Evolutionary conservation across 2,329 filamentous ascomycete species (phyloP), one percentile per base, ranked within the genome.

Genomic region (Microascus cirrosus): DNA sequence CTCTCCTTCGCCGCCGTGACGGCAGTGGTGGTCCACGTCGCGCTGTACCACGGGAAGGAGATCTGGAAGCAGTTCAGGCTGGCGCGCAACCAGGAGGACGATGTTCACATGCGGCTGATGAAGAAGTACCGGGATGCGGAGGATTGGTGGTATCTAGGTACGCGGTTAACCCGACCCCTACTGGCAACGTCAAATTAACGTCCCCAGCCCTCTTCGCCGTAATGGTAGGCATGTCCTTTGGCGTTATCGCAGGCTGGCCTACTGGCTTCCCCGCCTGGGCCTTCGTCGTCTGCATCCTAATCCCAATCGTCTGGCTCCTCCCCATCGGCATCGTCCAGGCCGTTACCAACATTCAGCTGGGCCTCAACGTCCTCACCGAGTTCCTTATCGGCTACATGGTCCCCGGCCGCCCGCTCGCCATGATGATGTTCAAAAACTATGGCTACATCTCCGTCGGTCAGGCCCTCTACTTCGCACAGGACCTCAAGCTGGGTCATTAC

Each of bases 391-490:
- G 86, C 6, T 89, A 89, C 69, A 85, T 89, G 76, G 79, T 86
- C 55, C 86, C 86, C 0, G 86, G 86, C 28, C 78, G 78, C 2
- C 86, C 86, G 1, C 75, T 89, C 60, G 85, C 85, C 54, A 85
- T 89, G 78, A 90, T 90, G 85, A 79, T 89, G 72, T 89, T 89
- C 74, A 89, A 89, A 70, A 87, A 84, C 61, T 89, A 86, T 64
- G 83, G 84, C 55, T 87, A 86, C 66, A 80, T 87, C 58, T 82
- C 77, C 70, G 86, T 87, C 82, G 75, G 75, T 18, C 82, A 87
- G 67, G 84, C 81, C 0, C 73, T 86, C 55, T 83, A 80, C 67
- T 87, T 87, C 67, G 74, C 77, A 5, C 81, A 84, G 66, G 84
- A 87, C 63, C 75, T 87, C 63, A 87, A 86, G 67, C 75, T 86